phyloP scores from a whole-genome alignment of 106 monocot genomes.

The Gastrodia elata region DNA sequence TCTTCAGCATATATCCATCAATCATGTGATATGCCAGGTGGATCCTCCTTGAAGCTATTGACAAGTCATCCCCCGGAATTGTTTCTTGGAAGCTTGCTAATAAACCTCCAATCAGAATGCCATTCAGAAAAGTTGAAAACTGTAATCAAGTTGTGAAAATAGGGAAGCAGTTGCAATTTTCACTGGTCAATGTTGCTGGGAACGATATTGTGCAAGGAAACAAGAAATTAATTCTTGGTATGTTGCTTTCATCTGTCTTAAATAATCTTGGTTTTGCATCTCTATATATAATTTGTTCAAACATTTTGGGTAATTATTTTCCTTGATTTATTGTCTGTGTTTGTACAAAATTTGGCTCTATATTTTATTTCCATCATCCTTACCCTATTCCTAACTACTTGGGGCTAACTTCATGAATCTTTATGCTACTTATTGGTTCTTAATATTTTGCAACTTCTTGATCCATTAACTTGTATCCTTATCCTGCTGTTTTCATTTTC shows the following conservation, averaged over 20 bases:
- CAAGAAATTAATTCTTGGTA: constrained; percentile 84
- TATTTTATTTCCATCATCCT: too few species aligned
- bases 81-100: constrained; percentile 81
- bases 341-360: background rate
- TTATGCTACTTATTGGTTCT: background rate
- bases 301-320: background rate
- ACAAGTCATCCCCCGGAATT: constrained; percentile 62
- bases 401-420: background rate
- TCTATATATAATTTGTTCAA: background rate
- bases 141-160: constrained; percentile 90
- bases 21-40: constrained; percentile 32
- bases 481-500: too few species aligned
- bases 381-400: background rate
- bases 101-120: constrained; percentile 86
- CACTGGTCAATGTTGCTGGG: constrained; percentile 84
- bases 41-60: constrained; percentile 76
- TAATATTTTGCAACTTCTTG: background rate
- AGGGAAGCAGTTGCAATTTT: constrained; percentile 79
- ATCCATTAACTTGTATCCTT: too few species aligned
- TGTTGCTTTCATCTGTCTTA: background rate
- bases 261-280: background rate
- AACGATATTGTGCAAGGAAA: constrained; percentile 96
- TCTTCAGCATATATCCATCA: constrained; percentile 1
- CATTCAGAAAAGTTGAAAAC: constrained; percentile 88
- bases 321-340: background rate